Conservation (phyloP, 768 basidiomycete species). For the Filobasidium floriforme region DNA sequence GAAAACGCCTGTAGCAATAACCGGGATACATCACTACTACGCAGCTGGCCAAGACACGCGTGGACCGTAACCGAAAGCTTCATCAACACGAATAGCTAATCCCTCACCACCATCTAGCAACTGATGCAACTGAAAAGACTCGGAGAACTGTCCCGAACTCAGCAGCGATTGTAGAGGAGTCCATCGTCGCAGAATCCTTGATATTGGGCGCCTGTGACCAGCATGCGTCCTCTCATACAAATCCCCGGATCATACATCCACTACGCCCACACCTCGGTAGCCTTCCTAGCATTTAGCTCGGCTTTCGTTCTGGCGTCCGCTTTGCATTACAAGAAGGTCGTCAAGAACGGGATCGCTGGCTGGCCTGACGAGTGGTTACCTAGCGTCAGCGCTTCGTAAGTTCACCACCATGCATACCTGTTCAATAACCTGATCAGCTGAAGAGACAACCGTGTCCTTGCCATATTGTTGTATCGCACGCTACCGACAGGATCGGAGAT, state of each 20-base stretch:
- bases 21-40: too few species aligned
- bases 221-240: slow-evolving; percentile 25
- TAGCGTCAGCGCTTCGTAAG: slow-evolving; percentile 54
- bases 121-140: too few species aligned
- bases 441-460: background rate
- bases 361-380: slow-evolving; percentile 67
- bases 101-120: too few species aligned
- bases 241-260: slow-evolving; percentile 56
- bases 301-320: slow-evolving; percentile 60
- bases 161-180: too few species aligned
- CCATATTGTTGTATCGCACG: background rate
- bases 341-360: slow-evolving; percentile 63
- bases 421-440: background rate
- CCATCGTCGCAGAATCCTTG: too few species aligned
- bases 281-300: slow-evolving; percentile 57
- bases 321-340: slow-evolving; percentile 74
- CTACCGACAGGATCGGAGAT: slow-evolving; percentile 63
- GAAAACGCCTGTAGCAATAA: too few species aligned
- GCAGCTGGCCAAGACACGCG: too few species aligned
- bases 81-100: too few species aligned
- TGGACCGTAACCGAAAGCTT: too few species aligned
- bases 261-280: slow-evolving; percentile 59
- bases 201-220: too few species aligned
- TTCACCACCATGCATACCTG: background rate
- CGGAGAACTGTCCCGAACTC: too few species aligned